Base-by-base conservation (phyloP, 2,329 filamentous ascomycete species). In the Macrophomina pseudophaseolina region DNA sequence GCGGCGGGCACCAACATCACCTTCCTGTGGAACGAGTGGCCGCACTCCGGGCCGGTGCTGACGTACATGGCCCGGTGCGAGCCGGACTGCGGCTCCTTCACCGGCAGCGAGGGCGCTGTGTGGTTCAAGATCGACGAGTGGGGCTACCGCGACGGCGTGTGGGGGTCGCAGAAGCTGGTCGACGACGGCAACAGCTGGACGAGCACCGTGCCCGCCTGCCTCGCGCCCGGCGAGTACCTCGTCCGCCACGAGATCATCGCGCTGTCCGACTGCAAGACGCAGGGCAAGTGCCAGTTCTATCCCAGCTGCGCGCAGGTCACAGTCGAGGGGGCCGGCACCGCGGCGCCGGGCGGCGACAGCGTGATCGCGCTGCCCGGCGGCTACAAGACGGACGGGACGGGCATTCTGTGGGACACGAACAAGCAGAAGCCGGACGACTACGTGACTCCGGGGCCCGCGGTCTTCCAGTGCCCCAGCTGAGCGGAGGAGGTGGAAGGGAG, bases 251-350 rank as follows among this genome's bases (percentile, higher is more conserved):
- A 60, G 56, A 74, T 75, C 30, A 80, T 82, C 71, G 79, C 81
- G 67, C 79, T 82, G 64, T 80, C 80, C 44, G 76, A 82, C 6
- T 80, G 82, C 68, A 78, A 81, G 71, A 76, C 75, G 18, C 68
- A 74, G 72, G 67, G 71, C 40, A 53, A 70, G 23, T 73, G 72
- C 53, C 80, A 82, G 69, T 78, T 82, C 67, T 83, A 83, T 72
- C 78, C 79, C 72, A 76, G 77, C 69, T 82, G 79, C 71, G 74
- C 79, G 23, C 78, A 78, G 65, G 67, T 76, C 30, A 75, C 74
- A 14, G 73, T 75, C 2, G 63, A 66, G 16, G 72, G 72, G 0
- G 44, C 28, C 0, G 56, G 56, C 0, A 5, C 30, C 16, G 56
- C 9, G 16, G 42, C n/a, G 28, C 56, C 56, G 16, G 30, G 9